Conservation (phyloP, 352 stramenopile genomes). For the Pythium sukuiense region DNA sequence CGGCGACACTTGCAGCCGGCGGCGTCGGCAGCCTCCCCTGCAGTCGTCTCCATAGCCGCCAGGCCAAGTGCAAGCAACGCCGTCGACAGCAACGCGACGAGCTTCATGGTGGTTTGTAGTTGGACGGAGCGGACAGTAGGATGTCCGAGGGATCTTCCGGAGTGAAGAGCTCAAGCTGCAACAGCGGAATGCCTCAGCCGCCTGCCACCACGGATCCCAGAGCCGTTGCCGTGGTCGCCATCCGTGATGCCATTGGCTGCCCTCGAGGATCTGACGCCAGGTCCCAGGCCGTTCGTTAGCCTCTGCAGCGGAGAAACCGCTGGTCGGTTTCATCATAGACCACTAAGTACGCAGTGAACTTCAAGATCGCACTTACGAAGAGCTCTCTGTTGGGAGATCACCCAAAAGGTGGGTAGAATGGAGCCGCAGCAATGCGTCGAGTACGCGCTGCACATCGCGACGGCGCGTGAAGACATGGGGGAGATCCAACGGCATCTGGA, state of each 20-base stretch:
- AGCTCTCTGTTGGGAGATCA: neutral
- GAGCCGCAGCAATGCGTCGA: constrained; percentile 28
- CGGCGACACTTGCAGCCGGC: constrained; percentile 49
- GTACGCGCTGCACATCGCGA: constrained; percentile 43
- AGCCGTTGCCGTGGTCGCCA: neutral
- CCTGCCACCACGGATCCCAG: neutral
- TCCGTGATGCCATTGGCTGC: neutral
- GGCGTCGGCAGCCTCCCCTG: constrained; percentile 18
- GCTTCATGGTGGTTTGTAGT: constrained; percentile 12
- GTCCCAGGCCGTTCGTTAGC: neutral
- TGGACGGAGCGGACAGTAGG: neutral
- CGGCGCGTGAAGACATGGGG: constrained; percentile 36
- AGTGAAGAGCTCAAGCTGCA: neutral
- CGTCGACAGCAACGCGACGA: neutral
- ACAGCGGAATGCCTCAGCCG: constrained; percentile 1
- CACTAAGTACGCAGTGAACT: constrained; percentile 8
- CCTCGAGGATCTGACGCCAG: constrained; percentile 1
- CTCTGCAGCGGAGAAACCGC: neutral
- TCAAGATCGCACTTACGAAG: constrained; percentile 9
- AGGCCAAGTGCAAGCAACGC: neutral
- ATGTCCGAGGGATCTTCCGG: neutral
- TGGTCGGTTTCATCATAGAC: neutral
- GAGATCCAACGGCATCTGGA: constrained; percentile 40
- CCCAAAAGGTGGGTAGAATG: neutral
- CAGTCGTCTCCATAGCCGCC: neutral